phyloP scores from a whole-genome alignment of 2,329 filamentous ascomycete genomes.

The Nothophoma quercina region DNA sequence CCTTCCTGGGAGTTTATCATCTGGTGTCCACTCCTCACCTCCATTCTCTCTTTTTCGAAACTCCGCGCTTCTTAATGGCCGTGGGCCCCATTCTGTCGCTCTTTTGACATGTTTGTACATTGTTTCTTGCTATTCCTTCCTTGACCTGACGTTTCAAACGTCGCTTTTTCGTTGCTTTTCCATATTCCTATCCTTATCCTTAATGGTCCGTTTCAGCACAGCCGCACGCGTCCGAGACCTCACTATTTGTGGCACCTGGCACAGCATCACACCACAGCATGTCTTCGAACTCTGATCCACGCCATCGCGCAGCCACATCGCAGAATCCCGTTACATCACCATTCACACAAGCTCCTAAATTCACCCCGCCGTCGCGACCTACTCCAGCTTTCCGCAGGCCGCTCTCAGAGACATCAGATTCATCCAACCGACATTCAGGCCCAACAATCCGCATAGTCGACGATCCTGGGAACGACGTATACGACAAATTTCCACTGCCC shows the following conservation, averaged over 20 bases:
- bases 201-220: conserved; percentile 42
- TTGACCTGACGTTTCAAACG: conserved; percentile 33
- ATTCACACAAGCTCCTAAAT: conserved; percentile 40
- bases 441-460: conserved; percentile 53
- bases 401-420: conserved; percentile 50
- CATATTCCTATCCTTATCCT: conserved; percentile 32
- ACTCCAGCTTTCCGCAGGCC: conserved; percentile 45
- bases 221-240: conserved; percentile 31
- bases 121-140: conserved; percentile 46
- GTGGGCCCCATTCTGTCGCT: conserved; percentile 43
- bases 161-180: conserved; percentile 28
- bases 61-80: conserved; percentile 45
- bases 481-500: conserved; percentile 51
- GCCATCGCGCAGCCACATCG: conserved; percentile 34
- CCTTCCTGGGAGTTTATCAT: conserved; percentile 36
- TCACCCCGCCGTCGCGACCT: conserved; percentile 39
- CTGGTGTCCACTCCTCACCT: conserved; percentile 42
- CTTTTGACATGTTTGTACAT: conserved; percentile 44
- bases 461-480: conserved; percentile 45
- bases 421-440: conserved; percentile 47
- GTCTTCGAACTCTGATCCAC: conserved; percentile 35
- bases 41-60: conserved; percentile 36
- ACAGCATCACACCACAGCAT: conserved; percentile 37
- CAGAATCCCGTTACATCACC: conserved; percentile 35
- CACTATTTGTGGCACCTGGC: conserved; percentile 32